Percentiles rank a stretch among this genome's conserved stretches.
These are phyloP conservation scores for Colletotrichum phormii DNA, from an alignment of 2,329 filamentous ascomycete genomes.

Conservation along the genomic window DNA sequence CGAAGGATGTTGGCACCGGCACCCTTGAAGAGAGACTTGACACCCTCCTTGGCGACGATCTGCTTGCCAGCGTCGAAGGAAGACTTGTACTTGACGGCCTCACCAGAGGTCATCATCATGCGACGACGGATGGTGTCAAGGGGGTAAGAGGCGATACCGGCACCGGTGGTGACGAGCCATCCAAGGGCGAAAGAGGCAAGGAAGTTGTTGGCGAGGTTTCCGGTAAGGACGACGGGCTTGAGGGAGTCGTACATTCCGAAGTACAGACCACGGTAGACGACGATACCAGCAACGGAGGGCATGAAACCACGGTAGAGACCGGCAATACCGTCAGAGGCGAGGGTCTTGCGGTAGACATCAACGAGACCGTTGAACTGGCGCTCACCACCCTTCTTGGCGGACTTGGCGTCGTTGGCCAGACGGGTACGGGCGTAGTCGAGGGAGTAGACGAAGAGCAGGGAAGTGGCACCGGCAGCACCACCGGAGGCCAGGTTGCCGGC, in stretches of 20 bases:
- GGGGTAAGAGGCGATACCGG: conserved; percentile 99
- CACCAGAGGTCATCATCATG: conserved; percentile 99
- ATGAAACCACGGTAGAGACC: conserved; percentile 99
- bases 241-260: conserved; percentile 99
- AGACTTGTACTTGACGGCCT: conserved; percentile 99
- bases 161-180: conserved; percentile 99
- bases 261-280: conserved; percentile 99
- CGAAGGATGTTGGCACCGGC: conserved; percentile 99
- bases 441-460: conserved; percentile 99
- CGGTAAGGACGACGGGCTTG: conserved; percentile 97
- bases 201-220: conserved; percentile 97
- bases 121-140: conserved; percentile 99
- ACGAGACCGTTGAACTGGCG: conserved; percentile 99
- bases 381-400: conserved; percentile 94
- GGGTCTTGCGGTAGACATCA: conserved; percentile 99
- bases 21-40: conserved; percentile 99
- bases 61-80: conserved; percentile 95
- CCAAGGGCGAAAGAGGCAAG: conserved; percentile 98
- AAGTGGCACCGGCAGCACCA: conserved; percentile 99
- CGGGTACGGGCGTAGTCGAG: conserved; percentile 99
- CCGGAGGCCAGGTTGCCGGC: conserved; percentile 98
- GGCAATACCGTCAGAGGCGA: conserved; percentile 97
- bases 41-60: conserved; percentile 97
- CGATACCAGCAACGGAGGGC: conserved; percentile 98
- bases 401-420: conserved; percentile 99